Conservation (phyloP, 768 basidiomycete genomes). For the Boletus vermiculosoides region DNA sequence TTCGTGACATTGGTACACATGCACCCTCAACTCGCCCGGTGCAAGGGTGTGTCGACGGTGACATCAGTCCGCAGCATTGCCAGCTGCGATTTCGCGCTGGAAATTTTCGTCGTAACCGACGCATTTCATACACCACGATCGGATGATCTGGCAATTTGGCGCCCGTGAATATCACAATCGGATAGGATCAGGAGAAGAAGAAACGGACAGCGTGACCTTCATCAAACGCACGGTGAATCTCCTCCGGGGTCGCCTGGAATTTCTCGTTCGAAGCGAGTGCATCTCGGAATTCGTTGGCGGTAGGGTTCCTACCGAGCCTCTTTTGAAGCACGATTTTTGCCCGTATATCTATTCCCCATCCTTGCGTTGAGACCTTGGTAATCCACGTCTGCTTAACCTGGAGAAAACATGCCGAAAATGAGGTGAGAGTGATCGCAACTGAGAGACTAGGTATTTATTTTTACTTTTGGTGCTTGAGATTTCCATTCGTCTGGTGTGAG, state of each 20-base stretch:
- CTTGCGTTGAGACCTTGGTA: constrained; percentile 12
- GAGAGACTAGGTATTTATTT: background rate
- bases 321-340: constrained; percentile 19
- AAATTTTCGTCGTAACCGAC: constrained; percentile 24
- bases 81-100: constrained; percentile 19
- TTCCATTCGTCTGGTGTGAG: constrained; percentile 18
- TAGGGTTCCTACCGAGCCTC: constrained; percentile 16
- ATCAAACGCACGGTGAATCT: constrained; percentile 17
- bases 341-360: constrained; percentile 12
- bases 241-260: constrained; percentile 12
- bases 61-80: constrained; percentile 4
- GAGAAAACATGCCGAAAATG: background rate
- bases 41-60: no score
- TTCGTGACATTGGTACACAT: constrained; percentile 30
- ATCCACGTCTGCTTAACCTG: constrained; percentile 23
- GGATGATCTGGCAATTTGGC: constrained; percentile 10
- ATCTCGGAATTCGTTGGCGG: background rate
- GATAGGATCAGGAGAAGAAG: background rate
- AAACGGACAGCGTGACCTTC: constrained; percentile 12
- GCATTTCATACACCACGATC: constrained; percentile 17
- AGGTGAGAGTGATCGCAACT: background rate
- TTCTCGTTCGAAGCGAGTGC: constrained; percentile 6
- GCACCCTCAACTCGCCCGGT: no score
- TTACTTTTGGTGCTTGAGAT: constrained; percentile 17
- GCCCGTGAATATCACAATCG: background rate